phyloP scores from a whole-genome alignment of 441 rosid species.

The Brassica hybrid region DNA sequence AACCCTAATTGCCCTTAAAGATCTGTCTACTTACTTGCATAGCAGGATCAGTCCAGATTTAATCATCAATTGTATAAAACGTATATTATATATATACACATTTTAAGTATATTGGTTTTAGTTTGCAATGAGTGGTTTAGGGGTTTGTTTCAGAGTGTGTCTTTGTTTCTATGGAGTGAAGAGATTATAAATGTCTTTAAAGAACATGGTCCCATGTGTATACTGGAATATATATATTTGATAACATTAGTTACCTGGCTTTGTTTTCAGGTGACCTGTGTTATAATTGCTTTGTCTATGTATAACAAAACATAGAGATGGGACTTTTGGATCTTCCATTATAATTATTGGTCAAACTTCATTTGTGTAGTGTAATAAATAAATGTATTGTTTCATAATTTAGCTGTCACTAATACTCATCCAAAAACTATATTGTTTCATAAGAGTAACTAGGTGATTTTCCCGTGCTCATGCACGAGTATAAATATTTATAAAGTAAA shows the following conservation, averaged over 20 bases:
- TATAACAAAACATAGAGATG: slow-evolving; percentile 33
- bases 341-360: background rate
- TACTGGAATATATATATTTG: slow-evolving; percentile 31
- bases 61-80: slow-evolving; percentile 40
- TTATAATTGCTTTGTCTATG: slow-evolving; percentile 33
- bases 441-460: no score
- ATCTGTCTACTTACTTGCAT: slow-evolving; percentile 26
- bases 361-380: background rate
- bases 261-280: slow-evolving; percentile 27
- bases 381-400: background rate
- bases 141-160: slow-evolving; percentile 25
- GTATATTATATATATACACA: slow-evolving; percentile 37
- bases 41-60: slow-evolving; percentile 31
- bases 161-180: slow-evolving; percentile 26
- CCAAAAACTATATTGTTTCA: background rate
- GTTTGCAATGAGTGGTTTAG: slow-evolving; percentile 29
- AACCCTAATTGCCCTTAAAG: slow-evolving; percentile 62
- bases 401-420: background rate
- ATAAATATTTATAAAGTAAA: no score
- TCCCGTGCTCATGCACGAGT: no score
- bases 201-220: slow-evolving; percentile 46
- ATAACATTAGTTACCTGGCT: slow-evolving; percentile 8
- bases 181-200: slow-evolving; percentile 25
- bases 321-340: slow-evolving; percentile 33
- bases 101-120: slow-evolving; percentile 38